Evolutionary conservation across 805 yeast species (phyloP).

Genomic region (Nakazawaea peltata): DNA sequence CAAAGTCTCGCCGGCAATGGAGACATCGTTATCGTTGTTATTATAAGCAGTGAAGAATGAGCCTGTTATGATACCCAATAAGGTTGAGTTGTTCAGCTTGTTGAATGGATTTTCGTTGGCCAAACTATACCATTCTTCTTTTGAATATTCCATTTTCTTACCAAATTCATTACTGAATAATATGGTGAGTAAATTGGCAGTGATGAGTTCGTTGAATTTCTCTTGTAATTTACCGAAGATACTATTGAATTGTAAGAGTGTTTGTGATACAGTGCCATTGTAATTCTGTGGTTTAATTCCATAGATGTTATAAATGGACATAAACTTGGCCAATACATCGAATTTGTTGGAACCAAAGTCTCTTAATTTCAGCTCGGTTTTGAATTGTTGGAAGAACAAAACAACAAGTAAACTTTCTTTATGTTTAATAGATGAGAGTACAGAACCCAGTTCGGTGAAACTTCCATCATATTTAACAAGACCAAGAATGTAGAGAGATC

Average conservation of each 20-base stretch:
- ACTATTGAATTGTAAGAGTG: slow-evolving; percentile 59
- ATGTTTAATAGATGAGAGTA: slow-evolving; percentile 29
- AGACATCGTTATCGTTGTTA: slow-evolving; percentile 7
- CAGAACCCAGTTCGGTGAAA: slow-evolving; percentile 44
- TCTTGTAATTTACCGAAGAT: slow-evolving; percentile 45
- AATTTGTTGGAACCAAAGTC: slow-evolving; percentile 31
- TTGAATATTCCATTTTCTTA: slow-evolving; percentile 38
- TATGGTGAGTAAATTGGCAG: slow-evolving; percentile 40
- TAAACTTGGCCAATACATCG: slow-evolving; percentile 36
- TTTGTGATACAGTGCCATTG: slow-evolving; percentile 65
- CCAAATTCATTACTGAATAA: slow-evolving; percentile 46
- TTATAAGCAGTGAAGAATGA: slow-evolving; percentile 34
- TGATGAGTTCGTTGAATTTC: slow-evolving; percentile 46
- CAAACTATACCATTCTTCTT: slow-evolving; percentile 51
- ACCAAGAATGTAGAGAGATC: slow-evolving; percentile 45
- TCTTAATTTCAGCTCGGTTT: slow-evolving; percentile 29
- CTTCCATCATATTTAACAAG: slow-evolving; percentile 34
- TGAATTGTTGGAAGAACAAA: slow-evolving; percentile 29
- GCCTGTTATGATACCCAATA: slow-evolving; percentile 54
- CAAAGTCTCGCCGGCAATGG: not conserved
- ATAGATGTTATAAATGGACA: slow-evolving; percentile 35
- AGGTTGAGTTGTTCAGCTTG: slow-evolving; percentile 45
- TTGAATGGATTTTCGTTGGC: slow-evolving; percentile 56
- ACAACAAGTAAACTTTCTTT: slow-evolving; percentile 41
- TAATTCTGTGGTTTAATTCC: slow-evolving; percentile 45